These are phyloP conservation scores for Didymella lethalis DNA, from an alignment of 2,329 filamentous ascomycete genomes.

Conservation along the genomic window DNA sequence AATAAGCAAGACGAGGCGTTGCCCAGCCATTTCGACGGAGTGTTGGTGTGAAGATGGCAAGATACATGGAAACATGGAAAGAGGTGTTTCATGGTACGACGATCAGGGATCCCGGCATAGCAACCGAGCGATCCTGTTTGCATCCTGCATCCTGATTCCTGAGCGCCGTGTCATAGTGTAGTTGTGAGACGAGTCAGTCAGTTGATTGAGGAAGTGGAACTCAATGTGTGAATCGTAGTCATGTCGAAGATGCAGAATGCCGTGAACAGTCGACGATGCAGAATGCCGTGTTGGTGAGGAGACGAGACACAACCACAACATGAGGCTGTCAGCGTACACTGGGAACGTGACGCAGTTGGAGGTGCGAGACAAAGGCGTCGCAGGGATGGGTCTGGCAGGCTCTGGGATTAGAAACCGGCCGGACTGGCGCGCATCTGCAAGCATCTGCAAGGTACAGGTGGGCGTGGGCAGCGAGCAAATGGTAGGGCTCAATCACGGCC, in stretches of 20 bases:
- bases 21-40: not conserved
- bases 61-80: too few relatives aligned
- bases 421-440: slow-evolving; percentile 10
- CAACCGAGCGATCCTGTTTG: not conserved
- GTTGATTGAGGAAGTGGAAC: too few relatives aligned
- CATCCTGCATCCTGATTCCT: not conserved
- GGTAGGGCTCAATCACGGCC: not conserved
- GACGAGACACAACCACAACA: slow-evolving; percentile 1
- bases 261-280: not conserved
- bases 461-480: not conserved
- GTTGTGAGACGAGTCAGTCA: not conserved
- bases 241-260: too few relatives aligned
- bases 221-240: not conserved
- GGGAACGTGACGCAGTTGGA: not conserved
- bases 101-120: slow-evolving; percentile 2
- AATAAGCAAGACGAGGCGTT: not conserved
- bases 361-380: not conserved
- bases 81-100: slow-evolving; percentile 1
- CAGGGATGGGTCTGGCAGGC: slow-evolving; percentile 1
- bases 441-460: slow-evolving; percentile 8
- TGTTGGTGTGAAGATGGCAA: too few relatives aligned
- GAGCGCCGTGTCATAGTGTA: slow-evolving; percentile 8
- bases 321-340: not conserved
- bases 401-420: slow-evolving; percentile 10
- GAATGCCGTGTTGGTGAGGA: not conserved